Evolutionary conservation across 352 stramenopile species (phyloP).

Genomic region (Phytopythium vexans): DNA sequence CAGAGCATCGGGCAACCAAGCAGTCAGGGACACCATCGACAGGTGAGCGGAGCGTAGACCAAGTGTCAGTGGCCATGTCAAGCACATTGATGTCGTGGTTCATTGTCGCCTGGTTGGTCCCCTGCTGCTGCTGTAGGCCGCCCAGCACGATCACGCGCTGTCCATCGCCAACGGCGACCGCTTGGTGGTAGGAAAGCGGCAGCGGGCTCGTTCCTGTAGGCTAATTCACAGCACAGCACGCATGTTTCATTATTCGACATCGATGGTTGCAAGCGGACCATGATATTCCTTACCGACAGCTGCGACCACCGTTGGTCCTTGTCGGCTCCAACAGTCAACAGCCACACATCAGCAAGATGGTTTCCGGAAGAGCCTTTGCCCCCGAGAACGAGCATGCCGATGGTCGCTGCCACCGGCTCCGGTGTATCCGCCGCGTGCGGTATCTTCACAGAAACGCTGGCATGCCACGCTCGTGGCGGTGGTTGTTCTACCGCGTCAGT

Average conservation of each 20-base stretch:
- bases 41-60: constrained; percentile 23
- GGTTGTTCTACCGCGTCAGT: background rate
- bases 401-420: constrained; percentile 8
- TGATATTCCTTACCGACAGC: constrained; percentile 24
- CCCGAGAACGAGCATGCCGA: constrained; percentile 47
- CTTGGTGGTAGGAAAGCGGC: constrained; percentile 46
- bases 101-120: constrained; percentile 11
- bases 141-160: constrained; percentile 47
- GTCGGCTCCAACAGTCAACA: constrained; percentile 22
- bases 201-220: constrained; percentile 47
- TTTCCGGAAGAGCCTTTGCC: constrained; percentile 31
- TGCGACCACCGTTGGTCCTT: constrained; percentile 30
- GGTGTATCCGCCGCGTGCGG: constrained; percentile 6
- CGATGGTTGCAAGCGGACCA: background rate
- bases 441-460: constrained; percentile 19
- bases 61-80: constrained; percentile 44
- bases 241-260: background rate
- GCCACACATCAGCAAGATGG: constrained; percentile 46
- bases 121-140: constrained; percentile 19
- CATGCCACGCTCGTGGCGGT: constrained; percentile 44
- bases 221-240: constrained; percentile 9
- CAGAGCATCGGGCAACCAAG: constrained; percentile 31
- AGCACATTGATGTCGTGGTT: constrained; percentile 40
- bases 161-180: constrained; percentile 28
- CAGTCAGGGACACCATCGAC: constrained; percentile 2